phyloP scores from a whole-genome alignment of 768 basidiomycete genomes.

The Hebeloma cylindrosporum region DNA sequence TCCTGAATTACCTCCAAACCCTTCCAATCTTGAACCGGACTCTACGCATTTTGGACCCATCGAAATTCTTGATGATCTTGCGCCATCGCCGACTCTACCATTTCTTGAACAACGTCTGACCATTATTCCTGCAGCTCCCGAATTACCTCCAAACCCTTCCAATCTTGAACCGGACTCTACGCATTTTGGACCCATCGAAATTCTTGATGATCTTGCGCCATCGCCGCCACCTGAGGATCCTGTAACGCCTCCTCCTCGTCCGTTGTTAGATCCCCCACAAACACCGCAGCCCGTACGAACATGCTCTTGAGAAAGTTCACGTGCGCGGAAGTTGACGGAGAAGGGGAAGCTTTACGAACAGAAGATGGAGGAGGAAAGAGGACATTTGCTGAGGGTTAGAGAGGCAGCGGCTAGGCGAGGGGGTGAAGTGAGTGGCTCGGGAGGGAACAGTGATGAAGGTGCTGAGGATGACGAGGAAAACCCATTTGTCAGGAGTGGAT shows the following conservation, averaged over 20 bases:
- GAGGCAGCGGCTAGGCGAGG: no score
- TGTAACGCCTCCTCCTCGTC: no score
- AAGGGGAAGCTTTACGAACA: neutral
- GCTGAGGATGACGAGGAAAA: neutral
- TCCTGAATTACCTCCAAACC: neutral
- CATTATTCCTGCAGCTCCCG: neutral
- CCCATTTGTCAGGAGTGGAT: neutral
- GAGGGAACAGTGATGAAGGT: neutral
- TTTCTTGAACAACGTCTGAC: neutral
- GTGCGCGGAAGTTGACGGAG: neutral
- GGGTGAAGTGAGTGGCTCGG: no score
- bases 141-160: neutral
- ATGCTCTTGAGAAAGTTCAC: no score
- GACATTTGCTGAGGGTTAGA: neutral
- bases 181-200: no score
- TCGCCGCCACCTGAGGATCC: no score
- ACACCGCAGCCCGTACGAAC: no score
- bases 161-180: neutral
- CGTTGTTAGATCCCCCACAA: no score
- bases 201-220: neutral
- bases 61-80: no score
- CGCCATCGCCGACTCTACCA: slow-evolving; percentile 7
- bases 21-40: neutral
- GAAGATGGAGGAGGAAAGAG: neutral
- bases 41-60: no score